These are phyloP conservation scores for Boletales sp. DNA, from an alignment of 768 basidiomycete species.

Conservation along the genomic window DNA sequence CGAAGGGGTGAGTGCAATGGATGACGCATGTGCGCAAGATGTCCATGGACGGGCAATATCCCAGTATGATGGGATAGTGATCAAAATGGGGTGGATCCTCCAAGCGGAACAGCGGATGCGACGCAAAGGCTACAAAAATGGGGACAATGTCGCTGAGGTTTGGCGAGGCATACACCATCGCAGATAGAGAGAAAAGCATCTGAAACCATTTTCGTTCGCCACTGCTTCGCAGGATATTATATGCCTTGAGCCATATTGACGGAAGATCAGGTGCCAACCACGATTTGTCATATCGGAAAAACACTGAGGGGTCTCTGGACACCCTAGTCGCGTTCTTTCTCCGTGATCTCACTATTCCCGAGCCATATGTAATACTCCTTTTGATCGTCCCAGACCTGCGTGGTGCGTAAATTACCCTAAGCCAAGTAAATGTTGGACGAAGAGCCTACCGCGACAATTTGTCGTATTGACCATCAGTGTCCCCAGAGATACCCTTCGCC, in stretches of 20 bases:
- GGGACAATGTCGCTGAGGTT: slow-evolving; percentile 9
- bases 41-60: too few relatives aligned
- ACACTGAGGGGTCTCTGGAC: not conserved
- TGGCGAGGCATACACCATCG: slow-evolving; percentile 23
- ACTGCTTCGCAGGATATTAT: slow-evolving; percentile 18
- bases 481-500: not conserved
- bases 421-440: too few relatives aligned
- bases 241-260: slow-evolving; percentile 24
- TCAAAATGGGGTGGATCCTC: slow-evolving; percentile 7
- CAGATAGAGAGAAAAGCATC: slow-evolving; percentile 28
- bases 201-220: slow-evolving; percentile 7
- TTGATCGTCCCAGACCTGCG: too few relatives aligned
- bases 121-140: slow-evolving; percentile 29
- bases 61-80: not conserved
- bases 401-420: too few relatives aligned
- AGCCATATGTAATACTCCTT: too few relatives aligned
- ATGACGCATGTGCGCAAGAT: not conserved
- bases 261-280: slow-evolving; percentile 24
- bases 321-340: too few relatives aligned
- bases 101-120: slow-evolving; percentile 2
- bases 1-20: not conserved
- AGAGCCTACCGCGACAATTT: too few relatives aligned
- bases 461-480: not conserved
- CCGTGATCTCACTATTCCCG: too few relatives aligned
- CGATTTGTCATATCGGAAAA: slow-evolving; percentile 15